Evolutionary conservation across 257 asterid species (phyloP).

Genomic region (Primulina tabacum): DNA sequence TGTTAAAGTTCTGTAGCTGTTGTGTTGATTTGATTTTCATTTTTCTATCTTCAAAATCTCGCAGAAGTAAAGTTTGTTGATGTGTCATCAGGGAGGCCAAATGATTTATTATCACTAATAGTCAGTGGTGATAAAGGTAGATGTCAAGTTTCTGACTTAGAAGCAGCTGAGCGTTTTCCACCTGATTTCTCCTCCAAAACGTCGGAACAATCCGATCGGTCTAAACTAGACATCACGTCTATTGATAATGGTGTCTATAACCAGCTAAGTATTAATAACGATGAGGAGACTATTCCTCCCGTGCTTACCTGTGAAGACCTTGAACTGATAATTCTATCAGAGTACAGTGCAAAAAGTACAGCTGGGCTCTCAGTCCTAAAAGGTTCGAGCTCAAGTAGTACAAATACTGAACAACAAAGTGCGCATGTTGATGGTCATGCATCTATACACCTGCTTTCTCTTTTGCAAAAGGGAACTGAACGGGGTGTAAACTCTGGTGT

Average conservation of each 20-base stretch:
- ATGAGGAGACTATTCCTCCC: slow-evolving; percentile 42
- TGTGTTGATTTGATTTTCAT: slow-evolving; percentile 18
- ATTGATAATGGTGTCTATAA: slow-evolving; percentile 46
- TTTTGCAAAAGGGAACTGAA: slow-evolving; percentile 60
- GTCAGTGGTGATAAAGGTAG: slow-evolving; percentile 64
- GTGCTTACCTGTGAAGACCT: slow-evolving; percentile 92
- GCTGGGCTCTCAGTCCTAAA: slow-evolving; percentile 31
- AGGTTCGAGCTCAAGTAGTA: slow-evolving; percentile 31
- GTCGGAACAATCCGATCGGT: slow-evolving; percentile 31
- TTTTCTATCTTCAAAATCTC: slow-evolving; percentile 18
- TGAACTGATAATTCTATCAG: slow-evolving; percentile 77
- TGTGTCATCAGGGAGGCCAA: slow-evolving; percentile 41
- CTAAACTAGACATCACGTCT: slow-evolving; percentile 33
- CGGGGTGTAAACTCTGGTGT: slow-evolving; percentile 24
- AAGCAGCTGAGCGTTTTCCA: slow-evolving; percentile 28
- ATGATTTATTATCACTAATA: slow-evolving; percentile 64
- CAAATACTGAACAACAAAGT: slow-evolving; percentile 38
- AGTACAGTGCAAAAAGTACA: slow-evolving; percentile 45
- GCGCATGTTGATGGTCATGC: slow-evolving; percentile 49
- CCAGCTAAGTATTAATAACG: slow-evolving; percentile 31
- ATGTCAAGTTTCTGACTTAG: slow-evolving; percentile 35
- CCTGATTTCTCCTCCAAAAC: slow-evolving; percentile 30
- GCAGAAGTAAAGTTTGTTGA: slow-evolving; percentile 58
- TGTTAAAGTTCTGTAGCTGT: slow-evolving; percentile 15
- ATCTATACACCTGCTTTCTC: slow-evolving; percentile 74